Base-by-base conservation (phyloP, 176 grass and related monocot genomes). In the Leersia perrieri region DNA sequence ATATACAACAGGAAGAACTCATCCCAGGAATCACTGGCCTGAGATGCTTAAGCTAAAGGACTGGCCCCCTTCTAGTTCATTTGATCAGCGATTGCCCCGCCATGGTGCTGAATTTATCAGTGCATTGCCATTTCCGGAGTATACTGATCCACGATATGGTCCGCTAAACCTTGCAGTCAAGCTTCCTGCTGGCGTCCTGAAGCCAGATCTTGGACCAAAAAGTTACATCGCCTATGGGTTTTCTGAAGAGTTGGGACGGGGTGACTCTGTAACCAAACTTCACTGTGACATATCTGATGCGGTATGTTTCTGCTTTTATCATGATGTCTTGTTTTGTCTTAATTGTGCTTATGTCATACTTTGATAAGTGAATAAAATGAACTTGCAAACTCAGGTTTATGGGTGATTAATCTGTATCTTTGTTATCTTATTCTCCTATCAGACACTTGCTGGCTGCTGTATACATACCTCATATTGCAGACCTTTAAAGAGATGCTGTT, bases 241-340 rank as follows among this genome's bases (percentile, higher is more conserved):
- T 74, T 20, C 39, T 53, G 74, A 91, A 76, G 94, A 97, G 61
- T 82, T 93, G 31, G 87, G 91, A 32, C 89, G 89, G 75, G 94
- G 94, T n/a, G 94, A 93, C 83, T 97, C 91, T 30, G 92, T 97
- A 40, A 97, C 94, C 32, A 94, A 97, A 68, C 89, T 97, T 94
- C 94, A 97, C 65, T 97, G 94, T 16, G 94, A 94, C 61, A 78
- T 97, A 53, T 92, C 89, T 71, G 94, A 97, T 73, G 94, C 89
- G 36, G 92, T 97, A 85, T 32, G 87, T 85, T 34, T 7, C 34
- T 45, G 36, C 55, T 78, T 61, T 28, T 38, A 9, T 55, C 10
- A 29, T 6, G 13, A 29, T 11, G 11, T 13, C 1, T 16, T 34
- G 11, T 72, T 72, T 74, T 58, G 22, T 33, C 11, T 13, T 0